Conservation (phyloP, 2,329 filamentous ascomycete species). For the Talaromyces rugulosus region DNA sequence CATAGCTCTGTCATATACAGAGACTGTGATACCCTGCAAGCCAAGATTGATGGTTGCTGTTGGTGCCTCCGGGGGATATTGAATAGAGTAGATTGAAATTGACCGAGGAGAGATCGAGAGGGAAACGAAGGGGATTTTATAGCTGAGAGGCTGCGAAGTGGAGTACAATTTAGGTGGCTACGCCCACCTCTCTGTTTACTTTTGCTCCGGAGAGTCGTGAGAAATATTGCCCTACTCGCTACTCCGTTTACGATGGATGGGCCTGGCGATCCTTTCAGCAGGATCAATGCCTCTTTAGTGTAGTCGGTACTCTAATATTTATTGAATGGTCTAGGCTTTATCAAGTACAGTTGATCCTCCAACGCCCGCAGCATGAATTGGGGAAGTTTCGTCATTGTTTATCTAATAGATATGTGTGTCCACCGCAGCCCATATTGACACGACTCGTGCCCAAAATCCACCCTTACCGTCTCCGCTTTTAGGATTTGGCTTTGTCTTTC, state of each 20-base stretch:
- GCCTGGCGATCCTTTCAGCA: background rate
- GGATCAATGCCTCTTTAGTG: background rate
- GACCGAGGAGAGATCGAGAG: background rate
- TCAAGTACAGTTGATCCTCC: background rate
- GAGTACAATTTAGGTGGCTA: background rate
- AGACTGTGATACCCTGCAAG: too few relatives aligned
- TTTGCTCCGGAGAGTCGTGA: too few relatives aligned
- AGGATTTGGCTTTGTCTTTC: background rate
- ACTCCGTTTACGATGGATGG: too few relatives aligned
- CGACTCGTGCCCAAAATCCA: too few relatives aligned
- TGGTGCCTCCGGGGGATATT: too few relatives aligned
- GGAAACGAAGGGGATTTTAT: background rate
- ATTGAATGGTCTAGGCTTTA: background rate
- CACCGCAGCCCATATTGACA: background rate
- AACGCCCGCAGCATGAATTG: background rate
- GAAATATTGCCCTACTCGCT: too few relatives aligned
- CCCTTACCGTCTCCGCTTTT: background rate
- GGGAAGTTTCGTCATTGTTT: background rate
- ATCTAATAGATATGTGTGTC: background rate
- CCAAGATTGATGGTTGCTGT: background rate
- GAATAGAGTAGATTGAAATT: background rate
- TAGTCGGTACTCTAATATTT: background rate
- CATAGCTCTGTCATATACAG: too few relatives aligned
- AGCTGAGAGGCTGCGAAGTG: background rate
- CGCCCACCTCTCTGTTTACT: background rate